Evolutionary conservation across 1,284 basidiomycete genomes (phyloP).

Genomic region (Ustilago nuda): DNA sequence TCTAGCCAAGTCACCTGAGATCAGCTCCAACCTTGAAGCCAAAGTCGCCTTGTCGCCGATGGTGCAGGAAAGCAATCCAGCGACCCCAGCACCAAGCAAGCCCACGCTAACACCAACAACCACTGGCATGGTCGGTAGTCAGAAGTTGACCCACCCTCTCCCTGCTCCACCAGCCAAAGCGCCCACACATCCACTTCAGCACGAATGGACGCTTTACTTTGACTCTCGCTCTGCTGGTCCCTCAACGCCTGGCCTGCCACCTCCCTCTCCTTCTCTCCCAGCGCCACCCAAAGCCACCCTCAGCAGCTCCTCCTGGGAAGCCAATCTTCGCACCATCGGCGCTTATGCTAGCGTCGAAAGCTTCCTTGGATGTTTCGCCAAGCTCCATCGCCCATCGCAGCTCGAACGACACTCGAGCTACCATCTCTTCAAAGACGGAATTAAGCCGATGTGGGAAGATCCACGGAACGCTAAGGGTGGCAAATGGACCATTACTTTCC

Average conservation of each 20-base stretch:
- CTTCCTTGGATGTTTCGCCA: constrained; percentile 94
- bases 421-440: constrained; percentile 88
- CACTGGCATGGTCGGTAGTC: neutral
- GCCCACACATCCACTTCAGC: constrained; percentile 78
- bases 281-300: constrained; percentile 75
- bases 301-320: constrained; percentile 45
- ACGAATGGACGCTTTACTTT: constrained; percentile 87
- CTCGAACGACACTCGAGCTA: constrained; percentile 90
- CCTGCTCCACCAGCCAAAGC: constrained; percentile 22
- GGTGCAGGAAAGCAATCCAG: neutral
- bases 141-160: constrained; percentile 13
- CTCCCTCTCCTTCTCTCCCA: constrained; percentile 81
- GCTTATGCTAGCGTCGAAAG: constrained; percentile 75
- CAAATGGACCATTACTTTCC: constrained; percentile 94
- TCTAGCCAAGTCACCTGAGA: constrained; percentile 3
- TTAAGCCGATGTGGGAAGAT: constrained; percentile 96
- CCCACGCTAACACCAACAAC: neutral
- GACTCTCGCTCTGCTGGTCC: constrained; percentile 72
- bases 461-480: constrained; percentile 88
- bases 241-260: constrained; percentile 72
- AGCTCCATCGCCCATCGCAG: constrained; percentile 87
- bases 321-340: constrained; percentile 59
- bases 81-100: constrained; percentile 3
- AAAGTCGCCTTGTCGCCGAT: neutral
- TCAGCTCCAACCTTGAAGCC: neutral